A percentile compares a stretch with the other conserved stretches of the same genome.
Evolutionary conservation across 2,329 filamentous ascomycete species (phyloP).

Genomic region (Talaromyces albobiverticillius): DNA sequence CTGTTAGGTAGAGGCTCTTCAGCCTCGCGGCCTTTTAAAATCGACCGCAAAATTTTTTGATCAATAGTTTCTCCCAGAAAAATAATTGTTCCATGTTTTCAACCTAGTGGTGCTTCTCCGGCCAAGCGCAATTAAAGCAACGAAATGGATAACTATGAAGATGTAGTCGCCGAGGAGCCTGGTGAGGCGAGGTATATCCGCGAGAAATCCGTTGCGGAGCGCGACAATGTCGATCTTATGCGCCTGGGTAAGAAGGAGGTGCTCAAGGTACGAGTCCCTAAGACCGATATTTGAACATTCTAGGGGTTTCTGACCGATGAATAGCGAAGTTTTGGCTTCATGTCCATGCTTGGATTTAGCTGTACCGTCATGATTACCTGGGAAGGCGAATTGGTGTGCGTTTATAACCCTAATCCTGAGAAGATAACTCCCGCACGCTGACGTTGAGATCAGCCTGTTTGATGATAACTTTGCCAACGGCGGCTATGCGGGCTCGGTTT

Average conservation of each 20-base stretch:
- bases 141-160: not conserved
- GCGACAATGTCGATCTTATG: not conserved
- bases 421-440: too few relatives aligned
- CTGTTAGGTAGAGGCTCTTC: too few relatives aligned
- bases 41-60: not conserved
- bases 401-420: not conserved
- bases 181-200: not conserved
- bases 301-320: not conserved
- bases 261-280: not conserved
- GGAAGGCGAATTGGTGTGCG: slow-evolving; percentile 6
- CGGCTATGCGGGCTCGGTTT: slow-evolving; percentile 4
- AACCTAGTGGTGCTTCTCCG: not conserved
- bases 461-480: slow-evolving; percentile 1
- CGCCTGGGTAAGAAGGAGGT: slow-evolving; percentile 5
- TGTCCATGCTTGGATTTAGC: slow-evolving; percentile 8
- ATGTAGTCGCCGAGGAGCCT: not conserved
- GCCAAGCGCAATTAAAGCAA: not conserved
- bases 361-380: slow-evolving; percentile 7
- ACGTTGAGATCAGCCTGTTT: not conserved
- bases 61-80: not conserved
- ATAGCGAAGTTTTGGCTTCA: slow-evolving; percentile 8
- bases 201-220: not conserved
- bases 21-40: too few relatives aligned
- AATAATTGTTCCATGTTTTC: not conserved
- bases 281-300: not conserved